These are phyloP conservation scores for Suaeda aralocaspica DNA, from an alignment of 148 eudicot species.

Conservation along the genomic window DNA sequence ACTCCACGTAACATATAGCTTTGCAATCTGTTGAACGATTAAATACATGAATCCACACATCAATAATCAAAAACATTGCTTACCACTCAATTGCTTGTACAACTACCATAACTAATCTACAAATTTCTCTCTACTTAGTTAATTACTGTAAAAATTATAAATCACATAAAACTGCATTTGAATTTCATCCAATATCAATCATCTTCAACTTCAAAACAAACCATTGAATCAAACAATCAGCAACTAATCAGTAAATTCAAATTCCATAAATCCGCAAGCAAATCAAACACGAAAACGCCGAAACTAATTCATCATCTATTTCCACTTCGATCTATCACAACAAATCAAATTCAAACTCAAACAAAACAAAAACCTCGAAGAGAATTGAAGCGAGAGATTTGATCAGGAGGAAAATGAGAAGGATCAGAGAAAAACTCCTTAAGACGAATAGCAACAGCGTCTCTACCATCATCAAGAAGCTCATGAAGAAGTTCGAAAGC, in stretches of 20 bases:
- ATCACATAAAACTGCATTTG: too few relatives aligned
- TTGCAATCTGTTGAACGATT: too few relatives aligned
- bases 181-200: too few relatives aligned
- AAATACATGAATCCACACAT: too few relatives aligned
- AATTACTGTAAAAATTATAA: too few relatives aligned
- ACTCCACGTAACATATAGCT: background rate
- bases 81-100: too few relatives aligned
- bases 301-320: background rate
- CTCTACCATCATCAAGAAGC: slow-evolving; percentile 97
- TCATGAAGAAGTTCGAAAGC: slow-evolving; percentile 99
- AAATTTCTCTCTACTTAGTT: too few relatives aligned
- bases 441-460: slow-evolving; percentile 90
- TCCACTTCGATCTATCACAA: background rate
- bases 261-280: background rate
- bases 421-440: slow-evolving; percentile 83
- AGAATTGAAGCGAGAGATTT: slow-evolving; percentile 87
- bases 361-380: slow-evolving; percentile 56
- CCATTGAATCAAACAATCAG: too few relatives aligned
- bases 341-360: background rate
- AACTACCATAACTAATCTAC: too few relatives aligned
- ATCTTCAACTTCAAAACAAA: too few relatives aligned
- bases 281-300: background rate
- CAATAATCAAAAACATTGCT: too few relatives aligned
- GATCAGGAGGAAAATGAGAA: slow-evolving; percentile 89
- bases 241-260: too few relatives aligned